These are phyloP conservation scores for Colletotrichum liaoningense DNA, from an alignment of 2,329 filamentous ascomycete species.

Conservation along the genomic window DNA sequence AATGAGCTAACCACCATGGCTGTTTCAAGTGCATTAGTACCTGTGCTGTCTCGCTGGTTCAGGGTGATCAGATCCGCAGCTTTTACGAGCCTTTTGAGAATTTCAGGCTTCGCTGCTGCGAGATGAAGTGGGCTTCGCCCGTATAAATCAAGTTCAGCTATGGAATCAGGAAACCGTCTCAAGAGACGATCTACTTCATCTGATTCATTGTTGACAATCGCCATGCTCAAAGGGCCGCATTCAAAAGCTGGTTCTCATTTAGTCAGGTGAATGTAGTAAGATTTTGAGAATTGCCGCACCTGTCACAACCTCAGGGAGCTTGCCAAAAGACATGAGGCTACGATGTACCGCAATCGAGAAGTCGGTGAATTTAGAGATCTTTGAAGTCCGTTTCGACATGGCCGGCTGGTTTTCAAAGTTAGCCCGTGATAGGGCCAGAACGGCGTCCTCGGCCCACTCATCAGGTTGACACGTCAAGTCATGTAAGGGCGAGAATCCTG, in stretches of 20 bases:
- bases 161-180: accelerated
- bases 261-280: too few species aligned
- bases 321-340: neutral
- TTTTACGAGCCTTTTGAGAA: neutral
- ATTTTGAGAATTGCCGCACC: neutral
- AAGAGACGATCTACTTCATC: neutral
- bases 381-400: too few species aligned
- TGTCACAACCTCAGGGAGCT: neutral
- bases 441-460: accelerated
- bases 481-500: neutral
- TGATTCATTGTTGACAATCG: neutral
- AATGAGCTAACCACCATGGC: neutral
- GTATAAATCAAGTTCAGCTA: neutral
- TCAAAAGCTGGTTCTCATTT: too few species aligned
- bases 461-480: accelerated
- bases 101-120: neutral
- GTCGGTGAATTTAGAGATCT: neutral
- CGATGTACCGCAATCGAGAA: neutral
- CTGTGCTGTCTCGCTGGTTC: neutral
- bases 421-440: neutral
- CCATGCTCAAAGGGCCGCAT: neutral
- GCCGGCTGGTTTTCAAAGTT: neutral
- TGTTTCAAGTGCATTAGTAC: neutral
- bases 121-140: neutral
- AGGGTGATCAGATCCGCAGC: neutral